A percentile compares a stretch with the other conserved stretches of the same genome.
These are phyloP conservation scores for Tuber melanosporum DNA, from an alignment of 495 filamentous ascomycete genomes.

Conservation along the genomic window DNA sequence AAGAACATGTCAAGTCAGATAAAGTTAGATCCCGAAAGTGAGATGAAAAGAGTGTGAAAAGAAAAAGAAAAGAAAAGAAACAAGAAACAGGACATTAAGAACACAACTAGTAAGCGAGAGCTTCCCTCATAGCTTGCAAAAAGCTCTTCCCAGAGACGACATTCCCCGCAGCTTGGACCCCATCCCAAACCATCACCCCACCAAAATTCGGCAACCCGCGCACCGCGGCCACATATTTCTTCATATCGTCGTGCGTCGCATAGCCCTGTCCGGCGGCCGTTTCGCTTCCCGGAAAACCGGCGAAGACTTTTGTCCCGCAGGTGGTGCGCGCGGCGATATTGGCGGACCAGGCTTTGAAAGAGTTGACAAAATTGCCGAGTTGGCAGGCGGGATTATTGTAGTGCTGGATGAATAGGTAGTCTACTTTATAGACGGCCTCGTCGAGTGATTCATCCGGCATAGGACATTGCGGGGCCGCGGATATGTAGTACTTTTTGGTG, in stretches of 20 bases:
- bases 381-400: slow-evolving; percentile 53
- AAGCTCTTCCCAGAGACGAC: slow-evolving; percentile 46
- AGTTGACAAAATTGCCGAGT: slow-evolving; percentile 21
- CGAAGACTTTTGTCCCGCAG: slow-evolving; percentile 44
- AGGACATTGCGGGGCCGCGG: slow-evolving; percentile 55
- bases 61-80: not conserved
- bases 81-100: not conserved
- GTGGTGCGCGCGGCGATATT: slow-evolving; percentile 32
- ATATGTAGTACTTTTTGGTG: slow-evolving; percentile 43
- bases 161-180: slow-evolving; percentile 52
- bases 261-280: slow-evolving; percentile 46
- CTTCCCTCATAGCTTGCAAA: slow-evolving; percentile 5
- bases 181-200: slow-evolving; percentile 70
- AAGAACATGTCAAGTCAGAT: not conserved
- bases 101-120: not conserved
- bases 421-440: slow-evolving; percentile 51
- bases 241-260: slow-evolving; percentile 48
- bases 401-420: slow-evolving; percentile 64
- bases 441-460: slow-evolving; percentile 49
- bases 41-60: not conserved
- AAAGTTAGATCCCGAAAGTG: not conserved
- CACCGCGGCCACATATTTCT: slow-evolving; percentile 49
- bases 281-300: slow-evolving; percentile 42
- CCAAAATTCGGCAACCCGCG: slow-evolving; percentile 54
- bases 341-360: slow-evolving; percentile 47